Evolutionary conservation across 495 filamentous ascomycete genomes (phyloP).

Genomic region (Penicillium chermesinum): DNA sequence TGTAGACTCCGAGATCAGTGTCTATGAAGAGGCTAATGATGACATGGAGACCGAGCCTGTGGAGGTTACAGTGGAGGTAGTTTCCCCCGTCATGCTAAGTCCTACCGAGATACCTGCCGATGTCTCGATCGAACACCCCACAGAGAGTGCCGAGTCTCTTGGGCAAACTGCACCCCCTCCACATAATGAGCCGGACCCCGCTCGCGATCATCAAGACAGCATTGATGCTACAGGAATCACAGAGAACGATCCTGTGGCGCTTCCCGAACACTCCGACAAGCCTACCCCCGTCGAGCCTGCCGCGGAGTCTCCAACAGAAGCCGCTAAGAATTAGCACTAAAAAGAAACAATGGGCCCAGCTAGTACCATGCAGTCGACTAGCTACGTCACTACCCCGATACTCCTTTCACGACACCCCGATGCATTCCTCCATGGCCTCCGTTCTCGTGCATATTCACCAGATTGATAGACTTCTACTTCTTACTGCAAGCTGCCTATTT

Average conservation of each 20-base stretch:
- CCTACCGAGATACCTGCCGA: not conserved
- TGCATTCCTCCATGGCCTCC: slow-evolving; percentile 10
- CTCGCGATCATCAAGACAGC: not conserved
- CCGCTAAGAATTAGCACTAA: not conserved
- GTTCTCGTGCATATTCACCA: slow-evolving; percentile 7
- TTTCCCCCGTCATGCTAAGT: not conserved
- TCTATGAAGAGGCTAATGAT: slow-evolving; percentile 24
- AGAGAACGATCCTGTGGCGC: not conserved
- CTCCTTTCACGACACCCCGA: slow-evolving; percentile 6
- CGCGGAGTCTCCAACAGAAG: not conserved
- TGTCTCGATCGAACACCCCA: not conserved
- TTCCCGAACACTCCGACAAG: not conserved
- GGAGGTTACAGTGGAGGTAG: not conserved
- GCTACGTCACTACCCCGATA: too few relatives aligned
- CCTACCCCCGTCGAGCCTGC: not conserved
- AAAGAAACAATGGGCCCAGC: not conserved
- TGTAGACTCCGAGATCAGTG: slow-evolving; percentile 18
- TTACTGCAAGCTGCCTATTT: slow-evolving; percentile 3
- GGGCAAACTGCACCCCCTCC: not conserved
- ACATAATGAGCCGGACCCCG: not conserved
- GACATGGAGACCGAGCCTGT: slow-evolving; percentile 6
- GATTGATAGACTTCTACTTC: slow-evolving; percentile 10
- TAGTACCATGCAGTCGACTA: not conserved
- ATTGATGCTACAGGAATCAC: not conserved
- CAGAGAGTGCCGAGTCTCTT: not conserved